Evolutionary conservation across 1,139 yeast genomes (phyloP), one percentile per base, ranked within the genome.

Genomic region (Debaryomycetaceae sp.): DNA sequence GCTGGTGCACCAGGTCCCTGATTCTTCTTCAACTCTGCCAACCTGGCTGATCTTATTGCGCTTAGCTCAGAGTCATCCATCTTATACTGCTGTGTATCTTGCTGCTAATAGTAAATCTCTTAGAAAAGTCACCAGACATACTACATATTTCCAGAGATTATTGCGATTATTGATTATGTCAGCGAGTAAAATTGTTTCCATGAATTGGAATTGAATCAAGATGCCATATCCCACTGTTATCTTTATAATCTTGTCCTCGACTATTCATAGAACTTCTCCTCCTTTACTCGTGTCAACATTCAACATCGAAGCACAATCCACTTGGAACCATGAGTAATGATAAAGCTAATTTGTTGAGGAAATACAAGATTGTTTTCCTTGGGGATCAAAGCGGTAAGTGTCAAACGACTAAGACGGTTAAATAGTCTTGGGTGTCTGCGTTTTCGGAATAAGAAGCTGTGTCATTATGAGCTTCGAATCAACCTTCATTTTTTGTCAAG

Each of bases 381-480:
- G 99, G 99, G n/a, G 98, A 91, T 62, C 97, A 91, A 65, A 91
- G 97, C 56, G 89, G 80, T 75, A 68, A 47, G 80, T 67, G 42
- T 6, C 11, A 35, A 34, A 23, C 11, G 38, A n/a, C 20, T 7
- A 9, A 14, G 24, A 24, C 13, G 34, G 11, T 31, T 17, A 4
- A 17, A 17, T 2, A 17, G 20, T 17, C 20, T 2, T 17, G 20
- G 3, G 20, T 17, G 20, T 17, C 20, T 17, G 20, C 4, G 20
- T 17, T 17, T 17, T 17, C 20, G 20, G 4, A 4, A 17, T 17
- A 17, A 2, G 20, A 11, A 11, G 34, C 34, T 31, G 13, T n/a
- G 34, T 4, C 13, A 31, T 11, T 2, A 17, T 2, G 4, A 17
- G 2, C 20, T 17, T 17, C 4, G 20, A 17, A 17, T 17, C 20